Percentiles rank a stretch among this genome's conserved stretches.
Conservation (phyloP, 306 rosid species). For the Ammopiptanthus mongolicus region DNA sequence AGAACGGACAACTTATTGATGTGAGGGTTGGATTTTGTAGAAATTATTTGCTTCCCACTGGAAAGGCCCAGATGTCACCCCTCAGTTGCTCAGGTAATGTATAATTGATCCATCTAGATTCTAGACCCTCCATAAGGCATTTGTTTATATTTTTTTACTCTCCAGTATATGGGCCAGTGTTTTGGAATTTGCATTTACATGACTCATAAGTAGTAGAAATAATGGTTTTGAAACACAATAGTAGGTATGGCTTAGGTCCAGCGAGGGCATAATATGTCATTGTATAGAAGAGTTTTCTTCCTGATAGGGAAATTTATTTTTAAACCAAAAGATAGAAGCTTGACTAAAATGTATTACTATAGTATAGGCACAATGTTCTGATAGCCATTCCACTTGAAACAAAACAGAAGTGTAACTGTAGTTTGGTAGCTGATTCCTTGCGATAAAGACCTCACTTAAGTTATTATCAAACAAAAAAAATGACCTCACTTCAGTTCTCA, state of each 20-base stretch:
- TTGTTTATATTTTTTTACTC: too few species aligned
- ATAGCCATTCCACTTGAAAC: too few species aligned
- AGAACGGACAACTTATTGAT: slow-evolving; percentile 67
- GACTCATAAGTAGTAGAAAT: not conserved
- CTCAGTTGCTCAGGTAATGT: slow-evolving; percentile 74
- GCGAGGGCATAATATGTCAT: not conserved
- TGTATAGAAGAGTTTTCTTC: too few species aligned
- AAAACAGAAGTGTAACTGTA: too few species aligned
- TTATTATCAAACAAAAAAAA: too few species aligned
- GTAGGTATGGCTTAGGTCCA: not conserved
- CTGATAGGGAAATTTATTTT: too few species aligned
- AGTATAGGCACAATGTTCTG: too few species aligned
- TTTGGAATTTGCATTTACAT: slow-evolving; percentile 9
- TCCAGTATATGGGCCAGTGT: not conserved
- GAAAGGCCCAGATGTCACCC: slow-evolving; percentile 80
- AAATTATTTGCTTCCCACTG: slow-evolving; percentile 67
- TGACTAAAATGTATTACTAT: too few species aligned
- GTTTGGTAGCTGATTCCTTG: too few species aligned
- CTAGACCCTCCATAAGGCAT: not conserved
- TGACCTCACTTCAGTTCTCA: too few species aligned
- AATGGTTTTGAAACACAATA: not conserved
- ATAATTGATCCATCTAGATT: slow-evolving; percentile 1
- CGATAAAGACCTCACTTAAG: too few species aligned
- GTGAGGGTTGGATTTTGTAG: slow-evolving; percentile 79
- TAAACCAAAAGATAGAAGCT: too few species aligned